phyloP scores from a whole-genome alignment of 495 filamentous ascomycete species.

The Emericellopsis terricola region DNA sequence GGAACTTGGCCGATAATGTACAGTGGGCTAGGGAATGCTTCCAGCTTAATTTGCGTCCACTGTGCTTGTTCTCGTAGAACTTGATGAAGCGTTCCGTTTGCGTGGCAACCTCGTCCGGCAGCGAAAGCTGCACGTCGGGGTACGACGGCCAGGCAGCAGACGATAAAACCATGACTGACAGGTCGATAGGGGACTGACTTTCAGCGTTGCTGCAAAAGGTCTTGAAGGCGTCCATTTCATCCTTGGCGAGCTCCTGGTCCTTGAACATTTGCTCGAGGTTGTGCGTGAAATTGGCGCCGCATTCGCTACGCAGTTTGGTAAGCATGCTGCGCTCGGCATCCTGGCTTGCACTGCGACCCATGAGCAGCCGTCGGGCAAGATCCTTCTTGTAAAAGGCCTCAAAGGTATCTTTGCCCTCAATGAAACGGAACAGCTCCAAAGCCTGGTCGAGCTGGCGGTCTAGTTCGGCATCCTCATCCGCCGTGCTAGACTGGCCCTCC shows the following conservation, averaged over 20 bases:
- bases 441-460: conserved; percentile 79
- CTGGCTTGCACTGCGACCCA: conserved; percentile 79
- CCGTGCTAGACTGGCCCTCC: conserved; percentile 33
- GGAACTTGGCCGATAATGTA: conserved; percentile 60
- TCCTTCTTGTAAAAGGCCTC: conserved; percentile 99
- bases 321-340: conserved; percentile 96
- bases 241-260: conserved; percentile 76
- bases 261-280: conserved; percentile 99
- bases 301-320: conserved; percentile 75
- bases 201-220: conserved; percentile 22
- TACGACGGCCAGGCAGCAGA: conserved; percentile 85
- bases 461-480: conserved; percentile 80
- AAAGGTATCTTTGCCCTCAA: conserved; percentile 93
- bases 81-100: conserved; percentile 56
- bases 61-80: conserved; percentile 76
- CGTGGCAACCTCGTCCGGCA: conserved; percentile 52
- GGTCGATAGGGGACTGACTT: conserved; percentile 41
- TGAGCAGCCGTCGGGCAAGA: conserved; percentile 69
- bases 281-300: conserved; percentile 81
- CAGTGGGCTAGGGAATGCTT: conserved; percentile 83
- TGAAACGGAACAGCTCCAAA: conserved; percentile 87
- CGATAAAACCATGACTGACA: conserved; percentile 74
- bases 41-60: conserved; percentile 72
- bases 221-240: conserved; percentile 69
- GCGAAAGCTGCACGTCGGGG: conserved; percentile 54